A percentile compares a stretch with the other conserved stretches of the same genome.
These are phyloP conservation scores for Flammula alnicola DNA, from an alignment of 1,284 basidiomycete genomes.

Conservation along the genomic window DNA sequence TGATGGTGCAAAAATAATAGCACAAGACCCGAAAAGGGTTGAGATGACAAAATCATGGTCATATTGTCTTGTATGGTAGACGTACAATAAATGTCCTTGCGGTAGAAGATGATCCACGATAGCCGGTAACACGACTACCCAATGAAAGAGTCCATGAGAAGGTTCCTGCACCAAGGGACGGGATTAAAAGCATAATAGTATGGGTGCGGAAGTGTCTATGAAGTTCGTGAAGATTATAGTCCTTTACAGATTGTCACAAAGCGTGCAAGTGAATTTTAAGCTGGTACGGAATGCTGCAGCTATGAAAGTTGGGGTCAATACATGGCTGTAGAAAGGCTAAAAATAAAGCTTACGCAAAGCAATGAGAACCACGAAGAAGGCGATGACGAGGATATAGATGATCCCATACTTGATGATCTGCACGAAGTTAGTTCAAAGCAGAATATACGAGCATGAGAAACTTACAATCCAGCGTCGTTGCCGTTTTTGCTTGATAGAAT, in stretches of 20 bases:
- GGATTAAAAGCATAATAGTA: slow-evolving; percentile 18
- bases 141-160: slow-evolving; percentile 36
- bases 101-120: slow-evolving; percentile 34
- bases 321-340: slow-evolving; percentile 3
- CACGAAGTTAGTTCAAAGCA: slow-evolving; percentile 14
- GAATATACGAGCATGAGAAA: slow-evolving; percentile 17
- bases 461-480: slow-evolving; percentile 87
- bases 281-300: slow-evolving; percentile 64
- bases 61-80: slow-evolving; percentile 40
- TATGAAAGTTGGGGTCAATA: slow-evolving; percentile 33
- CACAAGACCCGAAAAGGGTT: slow-evolving; percentile 4
- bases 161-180: slow-evolving; percentile 26
- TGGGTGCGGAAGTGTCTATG: slow-evolving; percentile 29
- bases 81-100: slow-evolving; percentile 42
- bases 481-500: slow-evolving; percentile 85
- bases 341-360: slow-evolving; percentile 65
- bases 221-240: slow-evolving; percentile 37
- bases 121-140: slow-evolving; percentile 26
- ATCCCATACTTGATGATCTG: slow-evolving; percentile 79
- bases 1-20: background rate
- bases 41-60: slow-evolving; percentile 29
- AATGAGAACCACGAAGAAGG: slow-evolving; percentile 78
- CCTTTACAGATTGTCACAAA: slow-evolving; percentile 72
- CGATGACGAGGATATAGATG: slow-evolving; percentile 76
- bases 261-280: slow-evolving; percentile 63